These are phyloP conservation scores for Umbelopsis isabellina DNA, from an alignment of 192 early-diverging fungal genomes.

Conservation along the genomic window DNA sequence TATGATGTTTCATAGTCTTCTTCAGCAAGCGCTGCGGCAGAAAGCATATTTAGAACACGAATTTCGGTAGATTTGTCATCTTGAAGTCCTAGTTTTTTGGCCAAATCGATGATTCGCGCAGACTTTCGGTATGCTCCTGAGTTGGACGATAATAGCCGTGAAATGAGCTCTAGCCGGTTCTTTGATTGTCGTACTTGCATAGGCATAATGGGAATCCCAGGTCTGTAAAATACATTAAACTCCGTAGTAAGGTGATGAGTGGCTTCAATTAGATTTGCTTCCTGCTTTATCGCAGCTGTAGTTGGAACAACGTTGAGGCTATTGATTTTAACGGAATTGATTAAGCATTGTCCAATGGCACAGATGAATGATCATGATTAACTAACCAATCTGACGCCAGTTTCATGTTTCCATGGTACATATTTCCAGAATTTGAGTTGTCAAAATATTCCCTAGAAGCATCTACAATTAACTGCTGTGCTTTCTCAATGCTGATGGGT, in stretches of 20 bases:
- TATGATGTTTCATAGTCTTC: conserved; percentile 56
- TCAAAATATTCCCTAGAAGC: conserved; percentile 74
- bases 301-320: conserved; percentile 66
- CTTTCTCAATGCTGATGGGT: conserved; percentile 44
- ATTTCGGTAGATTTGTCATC: conserved; percentile 50
- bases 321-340: background rate
- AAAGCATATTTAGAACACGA: conserved; percentile 63
- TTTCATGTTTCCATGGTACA: conserved; percentile 68
- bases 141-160: conserved; percentile 57
- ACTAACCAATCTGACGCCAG: conserved; percentile 73
- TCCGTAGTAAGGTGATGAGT: conserved; percentile 60
- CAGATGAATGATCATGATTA: no score
- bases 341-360: background rate
- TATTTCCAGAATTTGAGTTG: conserved; percentile 70
- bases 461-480: conserved; percentile 69
- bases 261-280: conserved; percentile 73
- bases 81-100: conserved; percentile 52
- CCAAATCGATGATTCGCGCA: conserved; percentile 58
- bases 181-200: conserved; percentile 69
- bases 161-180: conserved; percentile 64
- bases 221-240: conserved; percentile 50
- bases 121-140: conserved; percentile 52
- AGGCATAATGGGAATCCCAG: conserved; percentile 62
- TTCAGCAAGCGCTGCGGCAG: conserved; percentile 61
- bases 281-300: conserved; percentile 54